Base-by-base conservation (phyloP, 495 filamentous ascomycete species). In the Penicillium atrosanguineum region DNA sequence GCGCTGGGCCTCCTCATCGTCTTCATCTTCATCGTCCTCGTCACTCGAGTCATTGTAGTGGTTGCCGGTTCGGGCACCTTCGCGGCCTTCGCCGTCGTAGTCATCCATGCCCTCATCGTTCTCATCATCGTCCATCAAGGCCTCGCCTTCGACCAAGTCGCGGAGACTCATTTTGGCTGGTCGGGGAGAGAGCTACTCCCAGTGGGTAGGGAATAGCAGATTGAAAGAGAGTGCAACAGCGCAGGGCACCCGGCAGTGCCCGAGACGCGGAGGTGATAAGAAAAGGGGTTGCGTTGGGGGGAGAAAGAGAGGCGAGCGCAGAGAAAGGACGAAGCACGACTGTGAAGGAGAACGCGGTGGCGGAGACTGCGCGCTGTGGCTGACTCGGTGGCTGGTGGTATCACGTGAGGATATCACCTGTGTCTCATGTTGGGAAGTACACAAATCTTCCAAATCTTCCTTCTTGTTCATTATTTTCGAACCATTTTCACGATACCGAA, bases 21-120 rank as follows among this genome's bases (percentile, higher is more conserved):
- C 94, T 29, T 98, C 92, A 53, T 96, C 92, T 26, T 97, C 94
- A 12, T 97, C 94, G 43, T 97, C 94, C 63, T 98, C 94, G 53
- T 96, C 93, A 57, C 89, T 95, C 19, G 90, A 95, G 70, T 97
- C 92, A 62, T 91, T 82, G 53, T 76, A 73, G 55, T 78, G 71
- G 19, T 77, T 74, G 34, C 71, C 77, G 29, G 56, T 59, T 16
- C 71, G 67, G 28, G 67, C 59, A 49, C 74, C 78, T 53, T 73
- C 55, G n/a, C 72, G 73, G 16, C 67, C 62, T 57, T 93, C 85
- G 41, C 84, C 88, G 25, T 83, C 86, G 46, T 68, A 75, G 44
- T 91, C 90, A 55, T 94, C 93, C 48, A 88, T 86, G 34, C 89
- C 92, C 46, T 89, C 91, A 52, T 96, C 90, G 46, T 90, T 90